Evolutionary conservation across 2,329 filamentous ascomycete species (phyloP).

Genomic region (Aspergillus quadricinctus): DNA sequence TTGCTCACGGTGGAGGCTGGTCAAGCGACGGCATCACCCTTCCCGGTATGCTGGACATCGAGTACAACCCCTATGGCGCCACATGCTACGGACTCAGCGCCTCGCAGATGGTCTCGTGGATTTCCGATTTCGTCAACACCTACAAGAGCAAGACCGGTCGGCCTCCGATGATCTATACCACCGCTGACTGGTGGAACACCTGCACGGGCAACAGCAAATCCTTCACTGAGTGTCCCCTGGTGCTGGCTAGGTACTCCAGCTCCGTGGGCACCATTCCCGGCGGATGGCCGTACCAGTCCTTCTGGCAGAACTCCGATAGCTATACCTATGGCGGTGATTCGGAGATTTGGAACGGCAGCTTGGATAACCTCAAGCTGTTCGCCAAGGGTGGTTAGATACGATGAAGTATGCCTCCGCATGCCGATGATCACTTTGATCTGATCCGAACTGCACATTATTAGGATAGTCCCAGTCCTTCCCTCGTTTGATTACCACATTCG

Average conservation of each 20-base stretch:
- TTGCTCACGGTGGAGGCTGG: slow-evolving; percentile 53
- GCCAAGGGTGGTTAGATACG: slow-evolving; percentile 7
- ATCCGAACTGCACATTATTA: too few relatives aligned
- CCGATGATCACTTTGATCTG: too few relatives aligned
- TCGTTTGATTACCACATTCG: too few relatives aligned
- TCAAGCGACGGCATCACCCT: slow-evolving; percentile 51
- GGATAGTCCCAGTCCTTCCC: too few relatives aligned
- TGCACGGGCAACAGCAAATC: slow-evolving; percentile 50
- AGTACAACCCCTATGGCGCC: slow-evolving; percentile 39
- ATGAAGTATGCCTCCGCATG: too few relatives aligned
- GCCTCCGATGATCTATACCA: slow-evolving; percentile 53
- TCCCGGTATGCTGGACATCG: slow-evolving; percentile 56
- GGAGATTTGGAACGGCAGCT: slow-evolving; percentile 49
- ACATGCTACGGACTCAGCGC: slow-evolving; percentile 46
- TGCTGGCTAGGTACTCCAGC: slow-evolving; percentile 45
- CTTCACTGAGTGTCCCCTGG: slow-evolving; percentile 46
- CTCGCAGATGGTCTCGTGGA: slow-evolving; percentile 50
- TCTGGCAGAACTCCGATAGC: slow-evolving; percentile 52
- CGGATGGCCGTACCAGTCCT: slow-evolving; percentile 50
- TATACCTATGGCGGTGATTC: slow-evolving; percentile 52
- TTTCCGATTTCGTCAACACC: slow-evolving; percentile 50
- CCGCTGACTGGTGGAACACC: slow-evolving; percentile 50
- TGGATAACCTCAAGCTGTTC: slow-evolving; percentile 29
- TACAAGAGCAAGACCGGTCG: slow-evolving; percentile 46
- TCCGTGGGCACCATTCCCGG: slow-evolving; percentile 45